These are phyloP conservation scores for Cladosporium sp. DNA, from an alignment of 2,329 filamentous ascomycete genomes.

Conservation along the genomic window DNA sequence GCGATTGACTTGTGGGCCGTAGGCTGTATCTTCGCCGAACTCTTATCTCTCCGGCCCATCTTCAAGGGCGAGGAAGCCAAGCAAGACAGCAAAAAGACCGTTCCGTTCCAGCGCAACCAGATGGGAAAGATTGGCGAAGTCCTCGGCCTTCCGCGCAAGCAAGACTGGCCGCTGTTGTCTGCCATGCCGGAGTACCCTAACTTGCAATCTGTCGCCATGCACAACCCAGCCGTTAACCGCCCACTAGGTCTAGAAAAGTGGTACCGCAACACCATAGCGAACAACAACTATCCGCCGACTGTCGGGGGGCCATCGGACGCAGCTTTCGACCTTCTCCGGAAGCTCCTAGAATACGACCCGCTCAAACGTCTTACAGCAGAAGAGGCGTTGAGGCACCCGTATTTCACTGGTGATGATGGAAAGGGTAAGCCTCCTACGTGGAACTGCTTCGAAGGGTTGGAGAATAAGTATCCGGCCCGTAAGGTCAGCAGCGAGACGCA, in stretches of 20 bases:
- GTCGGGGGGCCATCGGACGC: conserved; percentile 57
- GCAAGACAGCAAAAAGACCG: conserved; percentile 96
- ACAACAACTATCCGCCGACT: conserved; percentile 39
- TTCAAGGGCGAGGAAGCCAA: conserved; percentile 99
- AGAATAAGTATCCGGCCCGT: conserved; percentile 82
- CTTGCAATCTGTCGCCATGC: conserved; percentile 35
- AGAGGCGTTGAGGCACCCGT: conserved; percentile 82
- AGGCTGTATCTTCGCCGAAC: conserved; percentile 94
- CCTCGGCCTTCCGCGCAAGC: conserved; percentile 82
- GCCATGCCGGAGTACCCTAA: conserved; percentile 77
- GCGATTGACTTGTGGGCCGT: conserved; percentile 97
- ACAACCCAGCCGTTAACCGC: conserved; percentile 48
- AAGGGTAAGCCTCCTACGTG: conserved; percentile 51
- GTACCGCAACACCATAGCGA: conserved; percentile 48
- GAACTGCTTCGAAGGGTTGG: conserved; percentile 88
- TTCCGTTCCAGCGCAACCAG: conserved; percentile 95
- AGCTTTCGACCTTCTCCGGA: conserved; percentile 69
- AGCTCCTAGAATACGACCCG: conserved; percentile 88
- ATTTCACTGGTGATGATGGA: conserved; percentile 58
- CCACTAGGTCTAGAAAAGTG: conserved; percentile 64
- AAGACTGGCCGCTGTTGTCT: conserved; percentile 78
- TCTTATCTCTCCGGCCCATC: conserved; percentile 84
- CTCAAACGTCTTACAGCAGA: conserved; percentile 81
- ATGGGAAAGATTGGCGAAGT: conserved; percentile 99
- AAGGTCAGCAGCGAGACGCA: conserved; percentile 93